A percentile compares a stretch with the other conserved stretches of the same genome.
These are phyloP conservation scores for Globisporangium abappressorium DNA, from an alignment of 352 stramenopile species.

Conservation along the genomic window DNA sequence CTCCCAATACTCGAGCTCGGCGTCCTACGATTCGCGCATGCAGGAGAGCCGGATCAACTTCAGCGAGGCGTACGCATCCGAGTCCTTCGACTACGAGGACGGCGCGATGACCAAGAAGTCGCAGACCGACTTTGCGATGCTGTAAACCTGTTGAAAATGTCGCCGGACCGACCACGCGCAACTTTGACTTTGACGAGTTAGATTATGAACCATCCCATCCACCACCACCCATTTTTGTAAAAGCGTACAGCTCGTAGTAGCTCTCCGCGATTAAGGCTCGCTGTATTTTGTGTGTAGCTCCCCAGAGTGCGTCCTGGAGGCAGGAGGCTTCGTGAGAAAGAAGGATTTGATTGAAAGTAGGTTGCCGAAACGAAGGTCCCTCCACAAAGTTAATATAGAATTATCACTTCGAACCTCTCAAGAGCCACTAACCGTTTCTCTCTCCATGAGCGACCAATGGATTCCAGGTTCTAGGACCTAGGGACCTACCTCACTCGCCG, in stretches of 20 bases:
- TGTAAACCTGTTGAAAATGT: conserved; percentile 26
- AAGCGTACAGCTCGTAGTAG: neutral
- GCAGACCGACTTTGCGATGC: conserved; percentile 47
- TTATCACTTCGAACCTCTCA: neutral
- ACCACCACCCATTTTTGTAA: conserved; percentile 1
- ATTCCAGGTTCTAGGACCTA: too few species aligned
- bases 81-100: conserved; percentile 38
- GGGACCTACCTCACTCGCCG: too few species aligned
- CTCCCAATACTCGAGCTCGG: conserved; percentile 31
- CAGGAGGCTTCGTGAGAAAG: neutral
- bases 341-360: neutral
- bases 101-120: conserved; percentile 32
- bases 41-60: conserved; percentile 66
- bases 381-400: neutral
- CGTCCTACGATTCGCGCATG: conserved; percentile 30
- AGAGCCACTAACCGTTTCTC: too few species aligned
- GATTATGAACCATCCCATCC: conserved; percentile 5
- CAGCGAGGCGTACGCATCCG: conserved; percentile 51
- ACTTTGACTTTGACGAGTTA: neutral
- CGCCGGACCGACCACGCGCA: too few species aligned
- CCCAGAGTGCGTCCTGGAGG: neutral
- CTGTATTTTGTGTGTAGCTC: conserved; percentile 1
- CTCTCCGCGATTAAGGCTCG: neutral
- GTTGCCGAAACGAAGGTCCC: neutral
- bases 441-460: too few species aligned